Base-by-base conservation (phyloP, 202 grass and related monocot genomes). In the Panicum virgatum region DNA sequence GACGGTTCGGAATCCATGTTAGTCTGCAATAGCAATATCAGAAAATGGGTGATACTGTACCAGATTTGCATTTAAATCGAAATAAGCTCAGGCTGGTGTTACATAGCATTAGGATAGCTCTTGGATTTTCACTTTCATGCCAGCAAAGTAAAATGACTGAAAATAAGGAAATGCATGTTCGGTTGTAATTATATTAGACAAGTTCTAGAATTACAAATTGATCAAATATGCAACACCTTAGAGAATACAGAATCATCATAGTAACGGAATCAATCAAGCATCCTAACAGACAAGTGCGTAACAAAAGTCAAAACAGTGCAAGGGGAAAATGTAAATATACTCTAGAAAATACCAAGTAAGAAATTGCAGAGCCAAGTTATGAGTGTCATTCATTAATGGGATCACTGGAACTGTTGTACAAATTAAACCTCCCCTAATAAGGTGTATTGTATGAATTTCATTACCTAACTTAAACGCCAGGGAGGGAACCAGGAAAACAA, bases 1-100 rank as follows among this genome's bases (percentile, higher is more conserved):
- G 88, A 90, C 46, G 84, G 80, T 26, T 92, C 95, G 68, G 91
- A 84, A 40, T 96, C 96, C 86, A 90, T 89, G 68, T 83, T 88
- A 52, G 37, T 69, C 96, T 98, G 74, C 53, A 88, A 76, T 12
- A 87, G 43, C 51, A 79, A 30, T 62, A 69, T 26, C 32, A 47
- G 51, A 74, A 75, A 75, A 76, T 65, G 29, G 72, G 29, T 53
- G 76, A 65, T 32, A 26, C 11, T 13, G 22, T 15, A 79, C 43
- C 34, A 63, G 10, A 87, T 62, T 19, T 69, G 18, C 54, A 66
- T 50, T 43, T 6, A 62, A 36, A 58, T 87, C 5, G 23, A 83
- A 87, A 39, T 80, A 83, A 87, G 69, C 54, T 42, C 36, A 61
- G 27, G 12, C 23, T 44, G 36, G 38, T 12, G 14, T 54, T 29